These are phyloP conservation scores for Candida tibetensis DNA, from an alignment of 805 yeast species.

Conservation along the genomic window DNA sequence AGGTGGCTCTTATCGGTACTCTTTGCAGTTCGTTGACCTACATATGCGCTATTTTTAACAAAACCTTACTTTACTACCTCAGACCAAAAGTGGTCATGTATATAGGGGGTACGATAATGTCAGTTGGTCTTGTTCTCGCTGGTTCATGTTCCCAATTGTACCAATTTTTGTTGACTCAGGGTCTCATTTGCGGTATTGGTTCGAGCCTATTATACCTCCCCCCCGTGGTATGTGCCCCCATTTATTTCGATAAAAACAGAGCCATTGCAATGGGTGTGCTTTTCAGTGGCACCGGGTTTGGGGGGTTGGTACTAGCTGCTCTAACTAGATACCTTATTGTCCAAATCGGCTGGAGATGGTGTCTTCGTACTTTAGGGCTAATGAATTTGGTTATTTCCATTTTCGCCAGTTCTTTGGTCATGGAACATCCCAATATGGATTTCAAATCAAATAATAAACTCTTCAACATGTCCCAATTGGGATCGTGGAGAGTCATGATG, in stretches of 20 bases:
- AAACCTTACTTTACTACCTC: conserved; percentile 15
- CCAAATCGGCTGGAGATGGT: conserved; percentile 33
- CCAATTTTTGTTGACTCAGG: conserved; percentile 32
- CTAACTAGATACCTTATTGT: conserved; percentile 23
- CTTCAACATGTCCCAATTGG: conserved; percentile 14
- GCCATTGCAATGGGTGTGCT: conserved; percentile 34
- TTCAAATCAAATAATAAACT: conserved; percentile 8
- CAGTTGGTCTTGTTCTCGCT: conserved; percentile 27
- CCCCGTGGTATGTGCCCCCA: conserved; percentile 33
- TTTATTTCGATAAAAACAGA: conserved; percentile 26
- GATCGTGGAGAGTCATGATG: conserved; percentile 17
- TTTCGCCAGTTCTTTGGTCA: conserved; percentile 14
- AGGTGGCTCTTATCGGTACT: conserved; percentile 34
- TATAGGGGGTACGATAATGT: conserved; percentile 23
- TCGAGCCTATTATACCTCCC: conserved; percentile 29
- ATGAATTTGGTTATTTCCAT: conserved; percentile 17
- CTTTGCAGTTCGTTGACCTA: conserved; percentile 30
- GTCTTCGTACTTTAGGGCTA: conserved; percentile 28
- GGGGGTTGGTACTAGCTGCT: conserved; percentile 31
- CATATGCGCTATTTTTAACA: conserved; percentile 24
- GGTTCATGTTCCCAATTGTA: conserved; percentile 18
- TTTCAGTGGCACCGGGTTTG: conserved; percentile 37
- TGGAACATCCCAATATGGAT: conserved; percentile 9
- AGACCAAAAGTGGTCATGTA: conserved; percentile 22
- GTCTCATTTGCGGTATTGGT: conserved; percentile 33